Evolutionary conservation across 2,329 filamentous ascomycete species (phyloP).

Genomic region (Aspergillus vadensis): DNA sequence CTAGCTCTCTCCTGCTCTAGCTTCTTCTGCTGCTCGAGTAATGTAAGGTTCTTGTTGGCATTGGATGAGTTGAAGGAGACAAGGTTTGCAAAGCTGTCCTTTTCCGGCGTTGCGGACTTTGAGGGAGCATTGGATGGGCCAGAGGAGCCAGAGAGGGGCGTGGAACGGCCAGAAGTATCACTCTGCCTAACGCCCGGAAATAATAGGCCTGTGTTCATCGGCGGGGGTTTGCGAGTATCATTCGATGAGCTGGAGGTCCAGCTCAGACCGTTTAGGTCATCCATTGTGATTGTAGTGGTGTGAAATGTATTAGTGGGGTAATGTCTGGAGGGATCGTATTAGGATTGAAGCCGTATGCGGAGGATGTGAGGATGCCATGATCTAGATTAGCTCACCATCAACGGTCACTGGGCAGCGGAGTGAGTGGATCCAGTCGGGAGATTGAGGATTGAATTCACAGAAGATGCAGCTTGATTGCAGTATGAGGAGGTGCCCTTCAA

Average conservation of each 20-base stretch:
- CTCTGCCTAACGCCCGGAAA: constrained; percentile 42
- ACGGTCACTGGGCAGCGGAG: constrained; percentile 12
- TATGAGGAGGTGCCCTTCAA: not conserved
- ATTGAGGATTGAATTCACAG: not conserved
- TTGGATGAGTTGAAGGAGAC: constrained; percentile 58
- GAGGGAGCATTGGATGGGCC: constrained; percentile 39
- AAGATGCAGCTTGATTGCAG: not conserved
- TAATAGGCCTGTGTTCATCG: constrained; percentile 38
- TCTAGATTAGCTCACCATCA: constrained; percentile 22
- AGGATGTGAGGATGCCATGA: constrained; percentile 19
- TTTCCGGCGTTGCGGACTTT: constrained; percentile 45
- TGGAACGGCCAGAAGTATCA: constrained; percentile 46
- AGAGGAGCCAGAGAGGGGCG: constrained; percentile 40
- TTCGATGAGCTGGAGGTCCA: constrained; percentile 43
- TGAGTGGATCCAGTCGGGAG: constrained; percentile 12
- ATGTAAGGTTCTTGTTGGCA: constrained; percentile 66
- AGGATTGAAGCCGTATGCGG: constrained; percentile 23
- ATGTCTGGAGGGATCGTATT: constrained; percentile 24
- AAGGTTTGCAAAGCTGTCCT: constrained; percentile 63
- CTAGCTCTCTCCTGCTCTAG: constrained; percentile 74
- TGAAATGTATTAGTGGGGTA: constrained; percentile 12
- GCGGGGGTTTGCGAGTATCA: constrained; percentile 38
- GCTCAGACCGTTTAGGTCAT: constrained; percentile 50
- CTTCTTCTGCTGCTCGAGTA: constrained; percentile 66
- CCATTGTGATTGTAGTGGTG: constrained; percentile 39